phyloP scores from a whole-genome alignment of 1,139 yeast genomes.

The Debaryomycetaceae sp. region DNA sequence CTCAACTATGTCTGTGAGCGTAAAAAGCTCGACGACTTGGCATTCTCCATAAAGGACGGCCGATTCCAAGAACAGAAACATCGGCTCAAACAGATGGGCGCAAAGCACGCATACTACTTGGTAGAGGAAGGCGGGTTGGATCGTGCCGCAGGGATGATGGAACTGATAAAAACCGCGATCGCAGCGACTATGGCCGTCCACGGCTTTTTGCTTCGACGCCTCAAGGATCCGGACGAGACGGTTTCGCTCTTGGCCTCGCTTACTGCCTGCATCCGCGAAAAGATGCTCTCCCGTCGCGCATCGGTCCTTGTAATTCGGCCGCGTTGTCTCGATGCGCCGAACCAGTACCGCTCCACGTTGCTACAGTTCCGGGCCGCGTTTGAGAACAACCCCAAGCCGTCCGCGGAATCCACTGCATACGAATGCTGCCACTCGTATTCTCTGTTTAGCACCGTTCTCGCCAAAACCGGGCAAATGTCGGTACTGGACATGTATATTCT shows the following conservation, averaged over 20 bases:
- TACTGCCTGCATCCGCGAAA: slow-evolving; percentile 37
- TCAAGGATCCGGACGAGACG: slow-evolving; percentile 68
- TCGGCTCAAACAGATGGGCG: slow-evolving; percentile 58
- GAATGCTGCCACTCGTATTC: slow-evolving; percentile 56
- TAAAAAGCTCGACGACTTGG: slow-evolving; percentile 80
- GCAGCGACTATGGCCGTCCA: slow-evolving; percentile 60
- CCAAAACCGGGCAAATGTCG: slow-evolving; percentile 61
- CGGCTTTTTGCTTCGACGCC: slow-evolving; percentile 56
- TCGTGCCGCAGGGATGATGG: slow-evolving; percentile 35
- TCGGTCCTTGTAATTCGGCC: slow-evolving; percentile 41
- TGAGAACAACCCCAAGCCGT: slow-evolving; percentile 8
- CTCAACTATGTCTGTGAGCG: slow-evolving; percentile 79
- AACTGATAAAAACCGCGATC: slow-evolving; percentile 67
- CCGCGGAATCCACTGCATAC: slow-evolving; percentile 10
- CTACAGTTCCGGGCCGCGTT: slow-evolving; percentile 34
- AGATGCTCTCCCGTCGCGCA: slow-evolving; percentile 18
- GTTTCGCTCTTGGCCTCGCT: slow-evolving; percentile 48
- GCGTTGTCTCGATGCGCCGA: slow-evolving; percentile 36
- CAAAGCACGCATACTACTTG: slow-evolving; percentile 60
- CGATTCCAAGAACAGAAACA: slow-evolving; percentile 78
- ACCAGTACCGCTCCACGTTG: slow-evolving; percentile 35
- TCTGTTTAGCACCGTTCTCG: slow-evolving; percentile 58
- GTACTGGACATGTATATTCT: slow-evolving; percentile 66
- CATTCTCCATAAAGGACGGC: slow-evolving; percentile 75
- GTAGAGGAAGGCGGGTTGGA: slow-evolving; percentile 60